Conservation (phyloP, 805 yeast genomes). For the Wickerhamiella australiensis region DNA sequence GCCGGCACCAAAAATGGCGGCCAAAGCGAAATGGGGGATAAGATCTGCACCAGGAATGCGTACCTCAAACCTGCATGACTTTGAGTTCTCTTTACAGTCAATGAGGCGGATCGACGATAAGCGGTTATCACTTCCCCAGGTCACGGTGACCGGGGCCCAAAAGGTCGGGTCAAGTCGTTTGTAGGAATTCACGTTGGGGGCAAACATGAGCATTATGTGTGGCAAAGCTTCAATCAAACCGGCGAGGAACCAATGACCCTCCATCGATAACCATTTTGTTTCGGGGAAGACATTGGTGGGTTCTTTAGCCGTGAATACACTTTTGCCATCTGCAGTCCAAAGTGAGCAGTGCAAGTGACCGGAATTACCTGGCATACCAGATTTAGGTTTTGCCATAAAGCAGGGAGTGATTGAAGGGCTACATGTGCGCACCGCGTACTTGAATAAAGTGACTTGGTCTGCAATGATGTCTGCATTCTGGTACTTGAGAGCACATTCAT, state of each 20-base stretch:
- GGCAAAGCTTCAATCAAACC: constrained; percentile 27
- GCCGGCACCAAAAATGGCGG: constrained; percentile 28
- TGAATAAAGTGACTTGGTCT: constrained; percentile 27
- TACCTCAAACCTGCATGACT: constrained; percentile 27
- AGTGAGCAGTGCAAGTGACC: constrained; percentile 29
- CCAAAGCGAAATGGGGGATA: constrained; percentile 28
- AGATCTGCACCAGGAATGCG: constrained; percentile 31
- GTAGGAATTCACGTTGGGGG: constrained; percentile 29
- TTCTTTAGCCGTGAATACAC: constrained; percentile 23
- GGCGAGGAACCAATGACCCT: constrained; percentile 27
- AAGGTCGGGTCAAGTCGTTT: constrained; percentile 28
- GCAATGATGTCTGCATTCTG: constrained; percentile 25
- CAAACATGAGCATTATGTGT: constrained; percentile 29
- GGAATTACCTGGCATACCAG: constrained; percentile 30
- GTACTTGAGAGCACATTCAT: constrained; percentile 28
- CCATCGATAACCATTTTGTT: constrained; percentile 21
- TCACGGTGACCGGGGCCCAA: constrained; percentile 30
- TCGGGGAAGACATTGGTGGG: constrained; percentile 25
- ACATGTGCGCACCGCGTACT: constrained; percentile 24
- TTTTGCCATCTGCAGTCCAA: constrained; percentile 20
- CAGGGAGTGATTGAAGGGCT: constrained; percentile 26
- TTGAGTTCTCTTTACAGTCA: constrained; percentile 22
- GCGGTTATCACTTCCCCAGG: constrained; percentile 30
- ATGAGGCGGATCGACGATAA: constrained; percentile 28
- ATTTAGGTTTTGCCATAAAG: constrained; percentile 30